Base-by-base conservation (phyloP, 2,329 filamentous ascomycete species). In the Nemania sp. region DNA sequence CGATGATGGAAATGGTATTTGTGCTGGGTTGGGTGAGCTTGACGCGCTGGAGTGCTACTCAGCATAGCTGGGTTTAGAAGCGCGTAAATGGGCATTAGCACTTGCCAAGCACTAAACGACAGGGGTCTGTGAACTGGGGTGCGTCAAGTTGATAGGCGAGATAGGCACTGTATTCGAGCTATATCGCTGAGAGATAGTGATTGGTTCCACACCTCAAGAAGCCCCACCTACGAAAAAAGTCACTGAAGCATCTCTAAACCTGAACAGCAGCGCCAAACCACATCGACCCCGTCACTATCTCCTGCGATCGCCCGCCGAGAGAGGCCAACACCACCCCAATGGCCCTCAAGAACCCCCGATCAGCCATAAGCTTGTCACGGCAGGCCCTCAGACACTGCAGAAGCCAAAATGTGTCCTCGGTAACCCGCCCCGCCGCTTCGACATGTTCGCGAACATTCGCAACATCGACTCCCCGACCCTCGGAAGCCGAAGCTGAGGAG, bases 261-360 rank as follows among this genome's bases (percentile, higher is more conserved):
- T n/a, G n/a, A n/a, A 62, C 18, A 67, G 24, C 38, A 20, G 55
- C 7, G 43, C 43, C 26, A 2, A 51, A 51, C 29, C 13, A n/a
- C 53, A 24, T 18, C 15, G 11, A 43, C 38, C 22, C 32, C 11
- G 38, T 60, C 52, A 55, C 51, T 24, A 24, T 41, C 45, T 53
- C 11, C 47, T 52, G n/a, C 60, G 20, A 63, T 45, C 13, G 15
- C 29, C 47, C 61, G 54, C 35, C n/a, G 15, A 68, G 53, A 65
- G 63, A 57, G 24, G 57, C 62, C 52, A 67, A 8, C 64, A 67
- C 35, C 52, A 41, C 13, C 60, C 35, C 72, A 74, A 76, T 83
- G 80, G 75, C 80, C 54, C 74, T 79, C 69, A 80, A 76, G 35
- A 74, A 77, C 38, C 74, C 80, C 10, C 75, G 77, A 67, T 74